Conservation (phyloP, 2,329 filamentous ascomycete species). For the Penicillium glabrum region DNA sequence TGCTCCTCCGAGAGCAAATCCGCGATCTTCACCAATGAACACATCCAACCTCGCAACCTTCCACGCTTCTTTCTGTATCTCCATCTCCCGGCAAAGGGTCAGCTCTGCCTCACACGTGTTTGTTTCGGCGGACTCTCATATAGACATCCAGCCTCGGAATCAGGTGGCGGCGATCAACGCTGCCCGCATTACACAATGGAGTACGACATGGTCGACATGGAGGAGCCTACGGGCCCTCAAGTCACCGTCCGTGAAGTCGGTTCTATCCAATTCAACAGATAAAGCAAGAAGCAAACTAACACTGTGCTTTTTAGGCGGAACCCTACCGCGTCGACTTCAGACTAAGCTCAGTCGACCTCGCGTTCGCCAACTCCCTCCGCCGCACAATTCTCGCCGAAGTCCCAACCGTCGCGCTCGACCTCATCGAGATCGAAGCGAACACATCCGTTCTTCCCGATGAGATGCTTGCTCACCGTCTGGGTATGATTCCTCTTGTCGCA, state of each 20-base stretch:
- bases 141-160: slow-evolving; percentile 9
- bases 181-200: slow-evolving; percentile 35
- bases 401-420: slow-evolving; percentile 89
- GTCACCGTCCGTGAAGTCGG: slow-evolving; percentile 49
- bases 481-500: slow-evolving; percentile 82
- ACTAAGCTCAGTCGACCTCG: slow-evolving; percentile 82
- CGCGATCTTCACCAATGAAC: slow-evolving; percentile 15
- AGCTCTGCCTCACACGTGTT: background rate
- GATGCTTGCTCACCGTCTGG: slow-evolving; percentile 89
- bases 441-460: slow-evolving; percentile 96
- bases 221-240: slow-evolving; percentile 47
- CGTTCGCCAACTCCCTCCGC: slow-evolving; percentile 89
- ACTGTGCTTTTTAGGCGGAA: slow-evolving; percentile 63
- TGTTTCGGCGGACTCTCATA: background rate
- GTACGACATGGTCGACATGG: slow-evolving; percentile 46
- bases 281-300: background rate
- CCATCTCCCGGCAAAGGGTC: background rate
- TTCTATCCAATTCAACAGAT: background rate
- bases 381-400: slow-evolving; percentile 91
- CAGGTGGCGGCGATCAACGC: slow-evolving; percentile 24
- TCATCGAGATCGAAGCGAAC: slow-evolving; percentile 90
- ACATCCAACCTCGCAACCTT: slow-evolving; percentile 6
- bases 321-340: slow-evolving; percentile 84
- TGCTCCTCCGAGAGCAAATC: slow-evolving; percentile 24
- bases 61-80: background rate